Evolutionary conservation across 306 rosid genomes (phyloP).

Genomic region (Echinosophora koreensis): DNA sequence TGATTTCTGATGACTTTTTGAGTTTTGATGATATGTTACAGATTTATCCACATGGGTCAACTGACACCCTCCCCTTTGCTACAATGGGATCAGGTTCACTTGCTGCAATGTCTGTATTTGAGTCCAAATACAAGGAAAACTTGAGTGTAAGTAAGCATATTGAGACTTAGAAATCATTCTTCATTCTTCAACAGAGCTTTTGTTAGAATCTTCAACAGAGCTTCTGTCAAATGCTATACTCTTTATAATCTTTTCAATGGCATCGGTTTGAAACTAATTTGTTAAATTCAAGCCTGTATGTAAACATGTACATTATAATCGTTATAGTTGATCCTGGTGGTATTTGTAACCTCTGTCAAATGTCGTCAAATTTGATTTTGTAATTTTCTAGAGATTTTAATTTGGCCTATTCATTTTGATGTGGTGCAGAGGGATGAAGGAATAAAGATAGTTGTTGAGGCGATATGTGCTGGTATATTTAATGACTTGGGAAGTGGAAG

Average conservation of each 20-base stretch:
- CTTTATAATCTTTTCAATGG: not conserved
- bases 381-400: not conserved
- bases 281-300: not conserved
- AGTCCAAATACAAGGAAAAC: constrained; percentile 72
- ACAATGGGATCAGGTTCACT: constrained; percentile 49
- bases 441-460: constrained; percentile 73
- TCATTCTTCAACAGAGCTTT: constrained; percentile 7
- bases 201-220: constrained; percentile 10
- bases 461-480: constrained; percentile 92
- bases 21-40: constrained; percentile 46
- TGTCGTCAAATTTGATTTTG: constrained; percentile 2
- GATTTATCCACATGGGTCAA: constrained; percentile 82
- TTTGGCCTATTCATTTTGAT: constrained; percentile 25
- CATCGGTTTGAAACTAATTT: not conserved
- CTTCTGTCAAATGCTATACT: not conserved
- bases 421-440: constrained; percentile 85
- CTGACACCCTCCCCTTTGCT: constrained; percentile 47
- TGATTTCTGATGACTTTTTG: constrained; percentile 18
- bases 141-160: constrained; percentile 23
- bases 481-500: constrained; percentile 99
- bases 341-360: not conserved
- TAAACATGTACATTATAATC: not conserved
- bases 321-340: not conserved
- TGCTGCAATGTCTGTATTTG: constrained; percentile 43
- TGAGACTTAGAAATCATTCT: not conserved